A percentile compares a stretch with the other conserved stretches of the same genome.
Evolutionary conservation across 192 early-diverging fungal species (phyloP).

Genomic region (Entomortierella lignicola): DNA sequence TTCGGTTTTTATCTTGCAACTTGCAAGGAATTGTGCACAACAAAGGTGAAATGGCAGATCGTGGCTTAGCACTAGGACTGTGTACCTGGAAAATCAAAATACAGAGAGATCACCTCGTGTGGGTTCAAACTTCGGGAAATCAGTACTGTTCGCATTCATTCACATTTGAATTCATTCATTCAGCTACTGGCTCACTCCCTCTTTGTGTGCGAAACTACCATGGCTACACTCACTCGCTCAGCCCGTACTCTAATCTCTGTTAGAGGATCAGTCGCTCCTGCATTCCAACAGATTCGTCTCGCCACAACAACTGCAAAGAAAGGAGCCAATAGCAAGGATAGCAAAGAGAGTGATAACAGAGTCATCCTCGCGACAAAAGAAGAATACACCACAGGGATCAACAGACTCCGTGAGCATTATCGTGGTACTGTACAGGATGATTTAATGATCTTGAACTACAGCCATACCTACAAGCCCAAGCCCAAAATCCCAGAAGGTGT

Average conservation of each 20-base stretch:
- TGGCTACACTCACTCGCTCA: slow-evolving; percentile 13
- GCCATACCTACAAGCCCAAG: slow-evolving; percentile 56
- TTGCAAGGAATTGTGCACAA: no score
- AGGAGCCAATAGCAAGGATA: not conserved
- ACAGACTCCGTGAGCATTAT: slow-evolving; percentile 63
- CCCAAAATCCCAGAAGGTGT: slow-evolving; percentile 49
- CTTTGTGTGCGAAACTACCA: slow-evolving; percentile 3
- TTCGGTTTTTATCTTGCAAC: no score
- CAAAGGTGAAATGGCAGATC: no score
- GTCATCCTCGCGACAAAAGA: slow-evolving; percentile 11
- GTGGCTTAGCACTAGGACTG: slow-evolving; percentile 13
- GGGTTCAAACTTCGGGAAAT: not conserved
- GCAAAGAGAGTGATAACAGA: slow-evolving; percentile 1
- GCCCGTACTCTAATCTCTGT: slow-evolving; percentile 7
- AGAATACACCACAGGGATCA: slow-evolving; percentile 40
- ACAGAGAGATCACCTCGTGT: slow-evolving; percentile 3
- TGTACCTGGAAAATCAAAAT: slow-evolving; percentile 14
- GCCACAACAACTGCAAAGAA: slow-evolving; percentile 30
- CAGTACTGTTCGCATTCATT: not conserved
- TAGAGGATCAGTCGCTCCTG: slow-evolving; percentile 5
- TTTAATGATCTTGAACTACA: slow-evolving; percentile 66
- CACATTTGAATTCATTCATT: not conserved
- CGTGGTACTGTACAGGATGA: slow-evolving; percentile 61
- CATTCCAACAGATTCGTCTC: slow-evolving; percentile 27
- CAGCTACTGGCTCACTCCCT: not conserved